Evolutionary conservation across 768 basidiomycete species (phyloP).

Genomic region (Russula brevipes): DNA sequence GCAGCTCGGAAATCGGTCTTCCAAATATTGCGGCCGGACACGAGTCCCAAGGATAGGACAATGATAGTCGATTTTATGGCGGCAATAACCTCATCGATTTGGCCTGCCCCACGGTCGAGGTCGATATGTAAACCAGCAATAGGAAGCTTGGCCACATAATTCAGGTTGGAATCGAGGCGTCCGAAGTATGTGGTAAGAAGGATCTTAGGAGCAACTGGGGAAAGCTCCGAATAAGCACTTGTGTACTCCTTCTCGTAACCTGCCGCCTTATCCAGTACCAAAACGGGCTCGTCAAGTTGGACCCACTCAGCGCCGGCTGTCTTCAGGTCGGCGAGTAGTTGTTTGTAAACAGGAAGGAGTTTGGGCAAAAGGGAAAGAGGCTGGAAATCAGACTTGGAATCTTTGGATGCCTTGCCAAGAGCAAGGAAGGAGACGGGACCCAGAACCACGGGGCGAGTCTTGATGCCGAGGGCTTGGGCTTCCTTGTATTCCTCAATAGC

Average conservation of each 20-base stretch:
- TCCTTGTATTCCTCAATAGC: constrained; percentile 90
- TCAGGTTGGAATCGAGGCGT: constrained; percentile 88
- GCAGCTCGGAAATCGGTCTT: constrained; percentile 89
- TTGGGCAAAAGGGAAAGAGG: constrained; percentile 86
- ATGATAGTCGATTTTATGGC: constrained; percentile 81
- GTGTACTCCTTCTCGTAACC: constrained; percentile 74
- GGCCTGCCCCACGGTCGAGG: constrained; percentile 86
- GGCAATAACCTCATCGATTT: constrained; percentile 75
- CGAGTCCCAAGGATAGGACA: constrained; percentile 86
- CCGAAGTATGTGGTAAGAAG: constrained; percentile 95
- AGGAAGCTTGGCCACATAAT: constrained; percentile 86
- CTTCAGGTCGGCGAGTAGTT: constrained; percentile 87
- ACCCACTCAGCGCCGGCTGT: constrained; percentile 90
- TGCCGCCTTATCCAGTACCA: constrained; percentile 84
- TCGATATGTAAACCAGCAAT: constrained; percentile 94
- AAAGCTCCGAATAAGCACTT: constrained; percentile 75
- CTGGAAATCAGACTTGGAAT: constrained; percentile 76
- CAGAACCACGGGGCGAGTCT: constrained; percentile 91
- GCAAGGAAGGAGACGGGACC: constrained; percentile 94
- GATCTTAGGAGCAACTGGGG: constrained; percentile 83
- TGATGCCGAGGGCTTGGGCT: constrained; percentile 83
- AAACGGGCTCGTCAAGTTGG: constrained; percentile 95
- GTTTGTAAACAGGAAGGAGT: constrained; percentile 86
- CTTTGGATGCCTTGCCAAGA: constrained; percentile 87
- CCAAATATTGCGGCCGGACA: constrained; percentile 99